These are phyloP conservation scores for Claviceps quebecensis DNA, from an alignment of 2,329 filamentous ascomycete genomes.

Conservation along the genomic window DNA sequence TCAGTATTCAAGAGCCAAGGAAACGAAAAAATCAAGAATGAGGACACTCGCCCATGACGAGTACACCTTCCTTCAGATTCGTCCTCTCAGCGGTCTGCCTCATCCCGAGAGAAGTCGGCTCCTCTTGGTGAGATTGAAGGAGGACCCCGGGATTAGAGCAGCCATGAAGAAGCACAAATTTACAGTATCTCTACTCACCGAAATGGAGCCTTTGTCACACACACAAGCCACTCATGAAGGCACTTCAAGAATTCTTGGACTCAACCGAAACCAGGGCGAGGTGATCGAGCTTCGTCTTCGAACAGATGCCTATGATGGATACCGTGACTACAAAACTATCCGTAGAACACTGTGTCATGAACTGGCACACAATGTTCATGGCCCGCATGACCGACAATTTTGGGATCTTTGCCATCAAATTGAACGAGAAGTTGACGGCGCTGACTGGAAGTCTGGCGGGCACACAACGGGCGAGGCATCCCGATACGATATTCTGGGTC, in stretches of 20 bases:
- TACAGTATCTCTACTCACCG: constrained; percentile 71
- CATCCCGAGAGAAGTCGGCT: constrained; percentile 54
- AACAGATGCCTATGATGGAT: constrained; percentile 92
- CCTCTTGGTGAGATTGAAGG: constrained; percentile 61
- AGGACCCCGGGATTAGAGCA: constrained; percentile 72
- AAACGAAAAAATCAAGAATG: constrained; percentile 5
- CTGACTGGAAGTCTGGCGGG: constrained; percentile 65
- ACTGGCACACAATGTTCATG: constrained; percentile 79
- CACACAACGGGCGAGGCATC: constrained; percentile 50
- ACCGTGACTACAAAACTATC: constrained; percentile 83
- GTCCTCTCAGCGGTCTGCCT: constrained; percentile 64
- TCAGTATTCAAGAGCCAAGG: constrained; percentile 15
- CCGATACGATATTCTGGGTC: constrained; percentile 39
- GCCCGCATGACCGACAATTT: constrained; percentile 73
- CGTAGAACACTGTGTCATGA: constrained; percentile 90
- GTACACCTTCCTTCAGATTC: constrained; percentile 72
- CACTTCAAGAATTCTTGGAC: constrained; percentile 61
- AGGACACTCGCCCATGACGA: constrained; percentile 29
- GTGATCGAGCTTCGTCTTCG: constrained; percentile 80
- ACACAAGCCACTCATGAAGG: constrained; percentile 58
- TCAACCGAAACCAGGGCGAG: constrained; percentile 80
- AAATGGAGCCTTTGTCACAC: constrained; percentile 84
- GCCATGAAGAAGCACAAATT: constrained; percentile 79
- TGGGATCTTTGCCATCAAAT: constrained; percentile 83
- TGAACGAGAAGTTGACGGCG: constrained; percentile 69